Evolutionary conservation across 805 yeast species (phyloP).

Genomic region (Wickerhamomyces mucosus): DNA sequence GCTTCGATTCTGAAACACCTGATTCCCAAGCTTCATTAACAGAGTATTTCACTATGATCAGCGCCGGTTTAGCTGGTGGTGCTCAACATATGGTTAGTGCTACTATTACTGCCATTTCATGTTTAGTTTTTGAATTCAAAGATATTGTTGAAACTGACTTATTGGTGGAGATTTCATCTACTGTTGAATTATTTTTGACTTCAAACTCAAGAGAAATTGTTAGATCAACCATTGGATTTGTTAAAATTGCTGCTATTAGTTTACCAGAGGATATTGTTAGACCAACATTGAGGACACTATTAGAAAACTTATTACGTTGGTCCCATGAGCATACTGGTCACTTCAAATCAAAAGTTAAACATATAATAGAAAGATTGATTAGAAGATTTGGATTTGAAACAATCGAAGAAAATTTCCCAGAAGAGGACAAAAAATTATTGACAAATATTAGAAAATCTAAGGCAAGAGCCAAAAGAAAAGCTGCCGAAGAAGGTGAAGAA

Average conservation of each 20-base stretch:
- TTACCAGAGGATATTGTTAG: slow-evolving; percentile 71
- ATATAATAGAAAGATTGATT: slow-evolving; percentile 82
- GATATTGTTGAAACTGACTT: slow-evolving; percentile 48
- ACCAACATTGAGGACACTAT: slow-evolving; percentile 53
- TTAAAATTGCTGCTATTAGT: slow-evolving; percentile 77
- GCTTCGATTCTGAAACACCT: slow-evolving; percentile 53
- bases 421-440: slow-evolving; percentile 75
- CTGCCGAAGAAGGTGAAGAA: slow-evolving; percentile 33
- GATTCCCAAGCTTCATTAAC: slow-evolving; percentile 57
- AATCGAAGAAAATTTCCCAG: slow-evolving; percentile 82
- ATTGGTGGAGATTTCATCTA: slow-evolving; percentile 67
- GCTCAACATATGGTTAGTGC: slow-evolving; percentile 96
- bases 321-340: slow-evolving; percentile 95
- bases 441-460: slow-evolving; percentile 79
- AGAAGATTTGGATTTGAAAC: slow-evolving; percentile 85
- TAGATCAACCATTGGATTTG: slow-evolving; percentile 88
- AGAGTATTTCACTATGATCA: slow-evolving; percentile 85
- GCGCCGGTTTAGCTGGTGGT: slow-evolving; percentile 93
- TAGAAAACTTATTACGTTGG: slow-evolving; percentile 77
- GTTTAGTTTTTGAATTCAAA: slow-evolving; percentile 81
- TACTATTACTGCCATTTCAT: slow-evolving; percentile 82
- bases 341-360: slow-evolving; percentile 87
- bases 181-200: slow-evolving; percentile 83
- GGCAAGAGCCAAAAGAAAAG: slow-evolving; percentile 75
- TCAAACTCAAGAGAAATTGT: slow-evolving; percentile 91